Evolutionary conservation across 2,329 filamentous ascomycete genomes (phyloP).

Genomic region (Colletotrichum chlorophyti): DNA sequence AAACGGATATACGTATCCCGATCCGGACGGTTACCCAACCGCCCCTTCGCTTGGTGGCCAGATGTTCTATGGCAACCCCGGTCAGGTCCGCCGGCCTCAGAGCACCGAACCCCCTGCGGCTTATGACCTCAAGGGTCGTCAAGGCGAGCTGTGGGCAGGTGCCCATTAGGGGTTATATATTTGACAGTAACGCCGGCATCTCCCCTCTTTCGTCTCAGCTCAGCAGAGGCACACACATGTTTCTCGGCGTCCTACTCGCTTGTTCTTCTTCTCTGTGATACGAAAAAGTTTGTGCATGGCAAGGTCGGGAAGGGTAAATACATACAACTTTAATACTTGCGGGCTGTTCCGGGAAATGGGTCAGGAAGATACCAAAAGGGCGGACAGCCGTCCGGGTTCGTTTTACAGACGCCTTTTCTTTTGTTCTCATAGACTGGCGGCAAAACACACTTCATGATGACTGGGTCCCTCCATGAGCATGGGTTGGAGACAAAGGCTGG

Average conservation of each 20-base stretch:
- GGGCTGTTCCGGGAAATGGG: slow-evolving; percentile 17
- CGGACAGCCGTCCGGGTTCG: slow-evolving; percentile 21
- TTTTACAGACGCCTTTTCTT: slow-evolving; percentile 23
- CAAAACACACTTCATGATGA: slow-evolving; percentile 28
- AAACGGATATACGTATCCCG: slow-evolving; percentile 78
- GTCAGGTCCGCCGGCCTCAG: slow-evolving; percentile 72
- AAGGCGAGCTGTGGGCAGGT: slow-evolving; percentile 59
- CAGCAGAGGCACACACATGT: not conserved
- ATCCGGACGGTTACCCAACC: slow-evolving; percentile 76
- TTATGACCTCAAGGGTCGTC: slow-evolving; percentile 68
- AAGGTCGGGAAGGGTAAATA: slow-evolving; percentile 28
- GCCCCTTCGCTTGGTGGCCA: slow-evolving; percentile 64
- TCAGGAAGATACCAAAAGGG: slow-evolving; percentile 24
- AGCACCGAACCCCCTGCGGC: slow-evolving; percentile 71
- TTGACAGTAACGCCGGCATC: not conserved
- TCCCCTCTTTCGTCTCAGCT: not conserved
- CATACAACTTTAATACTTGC: slow-evolving; percentile 31
- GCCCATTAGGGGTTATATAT: slow-evolving; percentile 45
- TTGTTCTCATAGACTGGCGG: slow-evolving; percentile 27
- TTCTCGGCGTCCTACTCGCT: not conserved
- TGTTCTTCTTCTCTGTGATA: not conserved
- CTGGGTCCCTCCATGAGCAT: slow-evolving; percentile 22
- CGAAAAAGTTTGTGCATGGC: slow-evolving; percentile 29
- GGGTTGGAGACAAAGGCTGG: slow-evolving; percentile 21
- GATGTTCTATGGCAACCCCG: slow-evolving; percentile 75